These are phyloP conservation scores for Closterium sp. DNA, from an alignment of 139 green algal species.

Conservation along the genomic window DNA sequence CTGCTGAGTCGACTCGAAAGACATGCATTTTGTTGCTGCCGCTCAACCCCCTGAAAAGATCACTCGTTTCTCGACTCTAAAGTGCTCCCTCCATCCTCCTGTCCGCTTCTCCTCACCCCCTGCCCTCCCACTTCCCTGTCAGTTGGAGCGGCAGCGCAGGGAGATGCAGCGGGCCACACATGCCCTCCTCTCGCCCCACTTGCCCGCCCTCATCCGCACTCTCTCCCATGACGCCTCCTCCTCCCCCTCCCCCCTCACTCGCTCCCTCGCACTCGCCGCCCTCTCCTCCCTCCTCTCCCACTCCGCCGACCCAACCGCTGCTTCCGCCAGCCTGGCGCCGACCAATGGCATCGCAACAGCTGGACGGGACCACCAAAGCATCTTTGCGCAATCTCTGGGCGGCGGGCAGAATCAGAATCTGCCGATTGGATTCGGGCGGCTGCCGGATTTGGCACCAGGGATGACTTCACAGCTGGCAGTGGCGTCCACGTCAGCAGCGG, in stretches of 20 bases:
- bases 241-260: background rate
- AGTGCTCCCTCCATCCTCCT: too few species aligned
- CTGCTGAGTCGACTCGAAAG: too few species aligned
- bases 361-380: background rate
- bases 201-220: background rate
- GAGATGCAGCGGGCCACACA: background rate
- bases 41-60: too few species aligned
- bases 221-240: background rate
- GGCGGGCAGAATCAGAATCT: background rate
- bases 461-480: background rate
- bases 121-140: background rate
- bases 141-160: background rate
- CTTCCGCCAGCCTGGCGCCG: background rate
- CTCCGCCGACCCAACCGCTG: background rate
- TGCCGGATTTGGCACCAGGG: background rate
- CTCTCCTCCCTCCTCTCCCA: background rate
- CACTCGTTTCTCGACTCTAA: too few species aligned
- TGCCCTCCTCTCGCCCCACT: background rate
- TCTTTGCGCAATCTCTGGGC: background rate
- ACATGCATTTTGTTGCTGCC: too few species aligned
- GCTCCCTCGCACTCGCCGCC: background rate
- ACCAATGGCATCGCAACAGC: background rate
- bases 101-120: too few species aligned
- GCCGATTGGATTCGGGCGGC: background rate
- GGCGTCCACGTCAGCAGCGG: background rate